Evolutionary conservation across 2,329 filamentous ascomycete species (phyloP).

Genomic region (Dryadomyces quercivorus): DNA sequence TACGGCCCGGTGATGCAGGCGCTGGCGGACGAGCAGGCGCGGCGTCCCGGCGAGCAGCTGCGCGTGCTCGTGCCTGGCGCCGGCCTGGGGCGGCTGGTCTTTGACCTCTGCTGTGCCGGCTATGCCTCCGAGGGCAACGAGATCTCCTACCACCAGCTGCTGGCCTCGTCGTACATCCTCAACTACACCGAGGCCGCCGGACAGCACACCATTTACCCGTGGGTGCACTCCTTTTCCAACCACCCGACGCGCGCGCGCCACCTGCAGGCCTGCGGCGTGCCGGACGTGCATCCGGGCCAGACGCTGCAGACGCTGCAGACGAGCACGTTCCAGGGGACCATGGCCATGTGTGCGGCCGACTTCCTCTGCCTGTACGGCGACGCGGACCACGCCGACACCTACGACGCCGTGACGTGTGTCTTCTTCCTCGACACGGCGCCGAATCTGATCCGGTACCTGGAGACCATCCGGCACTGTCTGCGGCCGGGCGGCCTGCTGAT

Average conservation of each 20-base stretch:
- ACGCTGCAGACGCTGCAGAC: conserved; percentile 28
- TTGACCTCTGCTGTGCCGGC: conserved; percentile 66
- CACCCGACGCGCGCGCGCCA: conserved; percentile 64
- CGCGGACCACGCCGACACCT: conserved; percentile 45
- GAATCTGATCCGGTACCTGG: conserved; percentile 80
- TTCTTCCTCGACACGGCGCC: conserved; percentile 98
- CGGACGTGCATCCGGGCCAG: conserved; percentile 64
- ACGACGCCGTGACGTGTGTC: conserved; percentile 76
- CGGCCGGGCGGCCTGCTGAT: conserved; percentile 68
- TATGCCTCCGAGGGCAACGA: conserved; percentile 80
- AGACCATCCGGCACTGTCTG: conserved; percentile 69
- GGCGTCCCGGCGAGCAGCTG: conserved; percentile 2
- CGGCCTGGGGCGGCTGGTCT: conserved; percentile 77
- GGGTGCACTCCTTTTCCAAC: conserved; percentile 81
- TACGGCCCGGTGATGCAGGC: conserved; percentile 62
- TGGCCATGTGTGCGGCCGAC: conserved; percentile 90
- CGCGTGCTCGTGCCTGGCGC: conserved; percentile 75
- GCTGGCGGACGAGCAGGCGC: conserved; percentile 37
- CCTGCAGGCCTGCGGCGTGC: conserved; percentile 58
- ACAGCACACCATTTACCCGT: conserved; percentile 69
- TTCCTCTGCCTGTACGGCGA: conserved; percentile 78
- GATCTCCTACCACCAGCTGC: conserved; percentile 92
- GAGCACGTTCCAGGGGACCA: conserved; percentile 33
- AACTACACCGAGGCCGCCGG: conserved; percentile 50
- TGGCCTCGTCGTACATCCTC: conserved; percentile 68